Evolutionary conservation across 129 eudicot species (phyloP).

Genomic region (Pittosporum tobira): DNA sequence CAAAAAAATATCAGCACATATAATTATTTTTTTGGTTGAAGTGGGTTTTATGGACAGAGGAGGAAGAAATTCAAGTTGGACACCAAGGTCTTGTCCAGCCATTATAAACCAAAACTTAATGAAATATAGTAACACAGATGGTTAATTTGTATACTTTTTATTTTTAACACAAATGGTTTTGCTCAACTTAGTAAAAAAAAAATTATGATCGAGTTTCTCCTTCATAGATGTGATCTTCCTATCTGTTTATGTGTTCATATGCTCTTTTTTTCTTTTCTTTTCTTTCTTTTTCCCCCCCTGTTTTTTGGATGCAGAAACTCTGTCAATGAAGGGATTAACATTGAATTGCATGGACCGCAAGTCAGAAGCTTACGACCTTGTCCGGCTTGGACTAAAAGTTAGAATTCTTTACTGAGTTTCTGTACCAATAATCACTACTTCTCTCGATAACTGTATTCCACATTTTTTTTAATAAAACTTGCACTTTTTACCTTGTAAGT

Average conservation of each 20-base stretch:
- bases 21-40: background rate
- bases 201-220: background rate
- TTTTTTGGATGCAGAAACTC: slow-evolving; percentile 61
- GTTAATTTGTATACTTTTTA: background rate
- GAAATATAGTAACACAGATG: background rate
- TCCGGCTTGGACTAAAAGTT: slow-evolving; percentile 93
- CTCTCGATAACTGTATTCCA: background rate
- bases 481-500: too few relatives aligned
- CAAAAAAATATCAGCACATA: background rate
- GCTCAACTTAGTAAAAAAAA: too few relatives aligned
- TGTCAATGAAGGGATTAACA: slow-evolving; percentile 94
- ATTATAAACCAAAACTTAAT: background rate
- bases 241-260: slow-evolving; percentile 2
- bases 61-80: background rate
- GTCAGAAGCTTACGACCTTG: slow-evolving; percentile 96
- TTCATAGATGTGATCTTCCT: background rate
- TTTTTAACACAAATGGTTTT: too few relatives aligned
- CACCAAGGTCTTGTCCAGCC: background rate
- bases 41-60: background rate
- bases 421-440: slow-evolving; percentile 3
- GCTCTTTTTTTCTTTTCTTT: too few relatives aligned
- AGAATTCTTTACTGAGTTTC: slow-evolving; percentile 6
- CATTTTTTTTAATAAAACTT: too few relatives aligned
- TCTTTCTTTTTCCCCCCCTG: too few relatives aligned
- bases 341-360: slow-evolving; percentile 99